These are phyloP conservation scores for Dothistroma pini DNA, from an alignment of 2,329 filamentous ascomycete species.

Conservation along the genomic window DNA sequence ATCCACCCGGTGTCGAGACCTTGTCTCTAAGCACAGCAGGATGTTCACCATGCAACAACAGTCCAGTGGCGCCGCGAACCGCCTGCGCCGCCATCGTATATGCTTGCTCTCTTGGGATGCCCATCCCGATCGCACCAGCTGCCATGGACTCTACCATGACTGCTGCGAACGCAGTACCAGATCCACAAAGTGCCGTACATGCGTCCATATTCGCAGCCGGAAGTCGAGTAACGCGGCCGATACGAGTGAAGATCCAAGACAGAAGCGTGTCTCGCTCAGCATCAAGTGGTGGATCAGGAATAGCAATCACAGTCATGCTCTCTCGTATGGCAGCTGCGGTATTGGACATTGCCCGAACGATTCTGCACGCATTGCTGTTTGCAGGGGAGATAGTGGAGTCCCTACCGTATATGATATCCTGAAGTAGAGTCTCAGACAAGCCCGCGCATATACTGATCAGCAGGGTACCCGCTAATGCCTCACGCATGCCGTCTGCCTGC, in stretches of 20 bases:
- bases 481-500: slow-evolving; percentile 61
- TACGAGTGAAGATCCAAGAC: slow-evolving; percentile 71
- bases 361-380: slow-evolving; percentile 54
- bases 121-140: slow-evolving; percentile 76
- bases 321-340: slow-evolving; percentile 74
- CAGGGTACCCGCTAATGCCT: slow-evolving; percentile 73
- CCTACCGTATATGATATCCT: slow-evolving; percentile 55
- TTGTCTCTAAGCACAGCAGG: slow-evolving; percentile 71
- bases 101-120: slow-evolving; percentile 67
- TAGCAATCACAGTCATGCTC: slow-evolving; percentile 74
- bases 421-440: slow-evolving; percentile 60
- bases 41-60: slow-evolving; percentile 68
- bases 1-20: slow-evolving; percentile 73
- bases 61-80: slow-evolving; percentile 67
- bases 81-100: slow-evolving; percentile 75
- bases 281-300: slow-evolving; percentile 56
- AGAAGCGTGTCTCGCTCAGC: slow-evolving; percentile 55
- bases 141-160: slow-evolving; percentile 71
- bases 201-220: slow-evolving; percentile 68
- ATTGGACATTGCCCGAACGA: slow-evolving; percentile 82
- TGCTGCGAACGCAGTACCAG: slow-evolving; percentile 71
- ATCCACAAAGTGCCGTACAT: slow-evolving; percentile 69
- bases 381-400: slow-evolving; percentile 43
- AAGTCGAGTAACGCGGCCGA: slow-evolving; percentile 67
- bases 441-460: slow-evolving; percentile 80